Evolutionary conservation across 768 basidiomycete species (phyloP).

Genomic region (Inosperma sp.): DNA sequence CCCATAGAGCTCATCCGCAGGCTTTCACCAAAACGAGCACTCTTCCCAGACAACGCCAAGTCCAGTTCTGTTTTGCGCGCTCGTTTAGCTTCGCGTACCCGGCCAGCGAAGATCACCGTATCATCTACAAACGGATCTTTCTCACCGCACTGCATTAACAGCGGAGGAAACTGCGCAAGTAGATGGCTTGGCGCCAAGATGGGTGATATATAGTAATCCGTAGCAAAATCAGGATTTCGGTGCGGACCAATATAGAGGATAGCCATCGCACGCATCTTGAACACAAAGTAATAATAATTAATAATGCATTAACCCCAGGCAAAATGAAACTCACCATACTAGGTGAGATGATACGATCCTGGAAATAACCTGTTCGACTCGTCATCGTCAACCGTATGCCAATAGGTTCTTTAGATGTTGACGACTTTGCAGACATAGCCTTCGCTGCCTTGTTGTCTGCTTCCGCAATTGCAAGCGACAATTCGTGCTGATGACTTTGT

Average conservation of each 20-base stretch:
- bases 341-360: constrained; percentile 89
- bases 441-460: constrained; percentile 44
- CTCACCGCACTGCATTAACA: constrained; percentile 93
- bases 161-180: constrained; percentile 89
- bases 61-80: constrained; percentile 73
- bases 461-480: constrained; percentile 48
- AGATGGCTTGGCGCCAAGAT: constrained; percentile 81
- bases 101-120: constrained; percentile 93
- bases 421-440: constrained; percentile 28
- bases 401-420: constrained; percentile 53
- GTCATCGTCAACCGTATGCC: constrained; percentile 94
- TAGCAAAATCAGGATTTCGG: constrained; percentile 88
- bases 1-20: constrained; percentile 55
- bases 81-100: constrained; percentile 92
- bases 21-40: constrained; percentile 57
- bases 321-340: constrained; percentile 71
- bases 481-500: constrained; percentile 48
- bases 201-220: constrained; percentile 95
- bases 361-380: constrained; percentile 88
- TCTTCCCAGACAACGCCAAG: constrained; percentile 53
- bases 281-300: constrained; percentile 7
- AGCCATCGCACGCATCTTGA: constrained; percentile 98
- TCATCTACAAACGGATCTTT: constrained; percentile 95
- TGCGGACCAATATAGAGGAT: constrained; percentile 94
- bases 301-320: background rate